A percentile compares a stretch with the other conserved stretches of the same genome.
Conservation (phyloP, 495 filamentous ascomycete genomes). For the Annulohypoxylon stygium region DNA sequence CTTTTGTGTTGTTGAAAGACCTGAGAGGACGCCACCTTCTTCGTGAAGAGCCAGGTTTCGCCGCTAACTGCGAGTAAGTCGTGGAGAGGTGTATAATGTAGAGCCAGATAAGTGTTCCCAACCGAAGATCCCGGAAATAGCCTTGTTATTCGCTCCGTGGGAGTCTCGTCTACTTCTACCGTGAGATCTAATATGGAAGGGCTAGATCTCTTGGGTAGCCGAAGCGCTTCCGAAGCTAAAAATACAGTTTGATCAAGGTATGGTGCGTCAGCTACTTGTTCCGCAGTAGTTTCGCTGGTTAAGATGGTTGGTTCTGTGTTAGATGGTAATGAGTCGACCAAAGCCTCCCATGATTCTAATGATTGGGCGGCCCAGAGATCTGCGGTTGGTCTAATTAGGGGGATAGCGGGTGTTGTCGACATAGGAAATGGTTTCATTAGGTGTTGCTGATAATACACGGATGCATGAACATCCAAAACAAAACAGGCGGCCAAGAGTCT, state of each 20-base stretch:
- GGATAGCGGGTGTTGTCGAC: conserved; percentile 51
- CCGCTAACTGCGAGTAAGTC: conserved; percentile 63
- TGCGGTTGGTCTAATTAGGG: conserved; percentile 53
- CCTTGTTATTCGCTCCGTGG: conserved; percentile 52
- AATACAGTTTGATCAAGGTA: conserved; percentile 55
- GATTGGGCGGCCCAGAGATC: conserved; percentile 58
- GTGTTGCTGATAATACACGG: conserved; percentile 62
- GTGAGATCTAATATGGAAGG: conserved; percentile 52
- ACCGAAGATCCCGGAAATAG: conserved; percentile 57
- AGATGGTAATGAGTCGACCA: conserved; percentile 45
- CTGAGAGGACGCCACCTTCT: conserved; percentile 56
- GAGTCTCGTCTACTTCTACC: conserved; percentile 42
- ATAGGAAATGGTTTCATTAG: conserved; percentile 46
- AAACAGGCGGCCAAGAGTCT: conserved; percentile 65
- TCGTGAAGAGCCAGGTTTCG: conserved; percentile 62
- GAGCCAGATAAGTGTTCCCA: conserved; percentile 61
- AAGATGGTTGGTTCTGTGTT: conserved; percentile 45
- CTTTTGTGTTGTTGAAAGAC: conserved; percentile 56
- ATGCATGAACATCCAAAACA: conserved; percentile 64
- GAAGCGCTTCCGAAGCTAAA: conserved; percentile 53
- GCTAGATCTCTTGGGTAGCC: conserved; percentile 53
- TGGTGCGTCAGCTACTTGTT: conserved; percentile 45
- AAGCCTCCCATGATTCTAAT: conserved; percentile 52
- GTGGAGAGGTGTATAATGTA: conserved; percentile 62
- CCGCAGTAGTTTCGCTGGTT: conserved; percentile 48